These are phyloP conservation scores for Allium fistulosum DNA, from an alignment of 106 monocot species.

Conservation along the genomic window DNA sequence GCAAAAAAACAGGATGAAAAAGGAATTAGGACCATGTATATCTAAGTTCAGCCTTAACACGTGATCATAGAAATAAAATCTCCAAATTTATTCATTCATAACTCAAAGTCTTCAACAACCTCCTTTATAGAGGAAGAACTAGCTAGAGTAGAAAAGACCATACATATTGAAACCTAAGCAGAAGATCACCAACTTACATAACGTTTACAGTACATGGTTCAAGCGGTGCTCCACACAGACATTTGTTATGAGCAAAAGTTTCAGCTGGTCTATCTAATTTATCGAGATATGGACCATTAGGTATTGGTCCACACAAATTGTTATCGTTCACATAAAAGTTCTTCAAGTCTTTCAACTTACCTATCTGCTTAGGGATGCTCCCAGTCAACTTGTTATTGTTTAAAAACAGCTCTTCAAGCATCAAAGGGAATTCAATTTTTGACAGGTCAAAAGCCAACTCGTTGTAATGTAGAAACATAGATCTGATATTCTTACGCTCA, in stretches of 20 bases:
- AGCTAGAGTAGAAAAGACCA: no score
- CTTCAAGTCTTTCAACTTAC: not conserved
- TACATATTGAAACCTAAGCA: no score
- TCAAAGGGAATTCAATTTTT: slow-evolving; percentile 22
- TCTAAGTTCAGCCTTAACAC: no score
- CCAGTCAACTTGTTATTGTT: slow-evolving; percentile 10
- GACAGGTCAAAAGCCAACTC: slow-evolving; percentile 38
- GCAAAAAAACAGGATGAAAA: no score
- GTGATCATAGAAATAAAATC: no score
- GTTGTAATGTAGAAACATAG: slow-evolving; percentile 33
- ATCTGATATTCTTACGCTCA: slow-evolving; percentile 6
- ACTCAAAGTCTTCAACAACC: no score
- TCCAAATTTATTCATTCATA: no score
- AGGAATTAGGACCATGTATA: no score
- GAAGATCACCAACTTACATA: no score
- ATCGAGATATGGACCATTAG: not conserved
- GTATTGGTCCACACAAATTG: slow-evolving; percentile 26
- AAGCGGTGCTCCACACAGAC: slow-evolving; percentile 46
- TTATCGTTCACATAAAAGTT: slow-evolving; percentile 49
- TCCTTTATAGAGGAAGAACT: no score
- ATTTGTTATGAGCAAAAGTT: slow-evolving; percentile 34
- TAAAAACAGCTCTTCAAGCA: slow-evolving; percentile 8
- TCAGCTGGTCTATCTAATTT: slow-evolving; percentile 5
- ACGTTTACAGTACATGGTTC: not conserved
- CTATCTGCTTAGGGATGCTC: slow-evolving; percentile 10